These are phyloP conservation scores for Sclerotinia minor DNA, from an alignment of 2,329 filamentous ascomycete species.

Conservation along the genomic window DNA sequence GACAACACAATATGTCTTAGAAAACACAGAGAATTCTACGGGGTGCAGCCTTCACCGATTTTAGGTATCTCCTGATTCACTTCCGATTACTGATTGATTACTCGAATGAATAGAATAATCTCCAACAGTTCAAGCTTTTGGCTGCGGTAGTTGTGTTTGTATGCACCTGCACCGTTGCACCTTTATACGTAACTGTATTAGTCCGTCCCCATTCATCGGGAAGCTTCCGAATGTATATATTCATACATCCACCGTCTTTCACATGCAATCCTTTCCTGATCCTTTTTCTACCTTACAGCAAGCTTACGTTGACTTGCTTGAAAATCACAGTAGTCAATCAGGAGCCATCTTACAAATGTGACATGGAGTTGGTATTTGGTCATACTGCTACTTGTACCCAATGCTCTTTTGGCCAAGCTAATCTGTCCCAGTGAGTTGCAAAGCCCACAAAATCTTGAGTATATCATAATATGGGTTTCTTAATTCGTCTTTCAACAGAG, in stretches of 20 bases:
- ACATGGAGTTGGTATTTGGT: neutral
- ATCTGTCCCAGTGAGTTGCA: neutral
- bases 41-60: conserved; percentile 7
- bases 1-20: conserved; percentile 21
- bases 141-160: neutral
- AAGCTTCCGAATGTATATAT: conserved; percentile 3
- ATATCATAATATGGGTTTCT: neutral
- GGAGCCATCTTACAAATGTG: neutral
- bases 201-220: neutral
- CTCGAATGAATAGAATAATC: neutral
- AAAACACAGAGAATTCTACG: neutral
- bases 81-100: too few relatives aligned
- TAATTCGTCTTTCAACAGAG: neutral
- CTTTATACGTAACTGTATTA: neutral
- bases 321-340: neutral
- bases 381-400: neutral
- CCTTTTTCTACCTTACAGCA: neutral
- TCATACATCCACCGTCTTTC: neutral
- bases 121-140: too few relatives aligned
- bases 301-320: neutral
- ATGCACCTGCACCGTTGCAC: neutral
- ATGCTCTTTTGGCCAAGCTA: neutral
- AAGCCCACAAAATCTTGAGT: neutral
- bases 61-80: conserved; percentile 8
- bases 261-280: neutral